phyloP scores from a whole-genome alignment of 257 asterid species.

The Forsythia suspensa region DNA sequence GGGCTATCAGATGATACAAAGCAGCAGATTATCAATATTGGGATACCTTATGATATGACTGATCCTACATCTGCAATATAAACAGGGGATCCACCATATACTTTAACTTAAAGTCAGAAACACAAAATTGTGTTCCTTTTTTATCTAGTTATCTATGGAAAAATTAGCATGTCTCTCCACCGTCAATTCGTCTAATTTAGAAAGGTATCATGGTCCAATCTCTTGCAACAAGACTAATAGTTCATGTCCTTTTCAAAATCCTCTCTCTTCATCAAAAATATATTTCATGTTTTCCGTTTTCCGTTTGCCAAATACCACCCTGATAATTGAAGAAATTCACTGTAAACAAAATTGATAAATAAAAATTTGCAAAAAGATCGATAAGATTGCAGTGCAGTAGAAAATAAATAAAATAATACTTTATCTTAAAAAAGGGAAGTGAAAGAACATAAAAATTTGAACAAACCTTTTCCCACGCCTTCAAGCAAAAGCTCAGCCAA shows the following conservation, averaged over 20 bases:
- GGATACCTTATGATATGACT: too few species aligned
- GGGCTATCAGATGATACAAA: neutral
- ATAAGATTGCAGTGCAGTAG: constrained; percentile 1
- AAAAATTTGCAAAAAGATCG: constrained; percentile 1
- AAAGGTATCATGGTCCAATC: neutral
- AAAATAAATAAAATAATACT: neutral
- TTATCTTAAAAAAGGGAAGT: neutral
- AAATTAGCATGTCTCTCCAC: neutral
- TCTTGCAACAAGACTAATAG: neutral
- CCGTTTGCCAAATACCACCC: constrained; percentile 7
- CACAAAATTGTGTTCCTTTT: neutral
- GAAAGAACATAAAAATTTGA: neutral
- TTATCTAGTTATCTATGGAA: neutral
- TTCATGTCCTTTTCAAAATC: constrained; percentile 7
- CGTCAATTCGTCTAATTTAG: neutral
- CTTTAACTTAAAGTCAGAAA: neutral
- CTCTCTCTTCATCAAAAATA: constrained; percentile 15
- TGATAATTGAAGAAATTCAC: neutral
- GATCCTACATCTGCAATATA: neutral
- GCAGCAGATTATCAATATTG: neutral
- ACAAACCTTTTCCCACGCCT: constrained; percentile 91
- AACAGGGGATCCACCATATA: neutral
- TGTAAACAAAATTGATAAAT: constrained; percentile 5
- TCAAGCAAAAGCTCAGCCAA: constrained; percentile 86
- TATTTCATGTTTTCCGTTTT: constrained; percentile 9